Conservation (phyloP, 441 rosid species). For the Populus hybrid region DNA sequence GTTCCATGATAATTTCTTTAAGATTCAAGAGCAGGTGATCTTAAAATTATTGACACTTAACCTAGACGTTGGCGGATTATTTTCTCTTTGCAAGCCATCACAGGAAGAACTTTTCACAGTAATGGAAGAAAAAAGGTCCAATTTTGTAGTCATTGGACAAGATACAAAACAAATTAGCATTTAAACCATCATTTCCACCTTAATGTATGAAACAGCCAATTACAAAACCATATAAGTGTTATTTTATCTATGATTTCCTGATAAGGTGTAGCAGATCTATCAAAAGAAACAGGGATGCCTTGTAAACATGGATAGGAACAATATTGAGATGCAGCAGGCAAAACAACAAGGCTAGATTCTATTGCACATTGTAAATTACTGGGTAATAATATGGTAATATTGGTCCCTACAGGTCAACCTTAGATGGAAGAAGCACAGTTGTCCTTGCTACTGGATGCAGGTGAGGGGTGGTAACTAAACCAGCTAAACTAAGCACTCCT, state of each 20-base stretch:
- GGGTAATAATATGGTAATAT: background rate
- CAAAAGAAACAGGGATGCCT: background rate
- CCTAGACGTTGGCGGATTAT: background rate
- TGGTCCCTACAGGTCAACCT: background rate
- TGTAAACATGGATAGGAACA: background rate
- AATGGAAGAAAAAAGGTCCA: background rate
- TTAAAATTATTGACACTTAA: background rate
- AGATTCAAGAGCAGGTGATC: background rate
- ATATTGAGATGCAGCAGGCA: background rate
- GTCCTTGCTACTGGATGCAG: background rate
- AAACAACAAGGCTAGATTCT: background rate
- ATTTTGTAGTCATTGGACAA: background rate
- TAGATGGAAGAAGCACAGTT: background rate
- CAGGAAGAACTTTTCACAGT: background rate
- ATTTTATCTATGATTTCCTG: background rate
- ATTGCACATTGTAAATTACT: background rate
- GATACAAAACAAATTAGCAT: background rate
- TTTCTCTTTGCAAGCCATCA: background rate
- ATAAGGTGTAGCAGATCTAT: background rate
- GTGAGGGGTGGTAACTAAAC: background rate
- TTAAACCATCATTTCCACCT: background rate
- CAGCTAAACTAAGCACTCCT: background rate
- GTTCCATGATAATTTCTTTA: background rate
- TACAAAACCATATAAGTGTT: background rate
- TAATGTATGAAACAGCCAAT: background rate